A percentile compares a stretch with the other conserved stretches of the same genome.
These are phyloP conservation scores for Nitzschia sp. DNA, from an alignment of 108 stramenopile species.

Conservation along the genomic window DNA sequence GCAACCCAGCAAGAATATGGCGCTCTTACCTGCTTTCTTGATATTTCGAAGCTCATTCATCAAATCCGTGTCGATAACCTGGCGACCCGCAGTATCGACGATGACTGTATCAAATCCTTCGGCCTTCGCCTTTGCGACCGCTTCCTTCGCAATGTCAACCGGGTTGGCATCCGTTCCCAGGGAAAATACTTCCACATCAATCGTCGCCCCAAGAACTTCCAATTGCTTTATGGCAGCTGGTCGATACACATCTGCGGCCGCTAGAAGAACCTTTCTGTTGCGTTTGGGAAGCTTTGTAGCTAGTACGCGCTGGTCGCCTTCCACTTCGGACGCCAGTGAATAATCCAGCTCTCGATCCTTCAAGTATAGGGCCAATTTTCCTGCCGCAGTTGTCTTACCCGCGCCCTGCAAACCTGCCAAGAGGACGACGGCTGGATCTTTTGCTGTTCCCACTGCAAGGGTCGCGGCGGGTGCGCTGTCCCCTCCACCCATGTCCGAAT, in stretches of 20 bases:
- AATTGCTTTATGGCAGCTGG: slow-evolving; percentile 96
- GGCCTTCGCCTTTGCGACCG: slow-evolving; percentile 74
- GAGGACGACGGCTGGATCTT: slow-evolving; percentile 84
- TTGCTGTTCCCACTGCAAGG: slow-evolving; percentile 50
- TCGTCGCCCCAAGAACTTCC: slow-evolving; percentile 78
- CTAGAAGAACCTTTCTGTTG: slow-evolving; percentile 84
- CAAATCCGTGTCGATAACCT: slow-evolving; percentile 90
- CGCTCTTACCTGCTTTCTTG: slow-evolving; percentile 56
- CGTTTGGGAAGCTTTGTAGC: slow-evolving; percentile 65
- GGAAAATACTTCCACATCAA: slow-evolving; percentile 84
- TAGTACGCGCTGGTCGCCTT: slow-evolving; percentile 53
- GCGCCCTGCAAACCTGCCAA: slow-evolving; percentile 96
- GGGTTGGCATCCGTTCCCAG: slow-evolving; percentile 86
- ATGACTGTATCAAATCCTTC: slow-evolving; percentile 92
- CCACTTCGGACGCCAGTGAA: slow-evolving; percentile 44
- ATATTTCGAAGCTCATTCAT: slow-evolving; percentile 91
- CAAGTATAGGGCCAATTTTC: slow-evolving; percentile 90
- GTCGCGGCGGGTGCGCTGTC: slow-evolving; percentile 58
- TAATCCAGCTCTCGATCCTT: slow-evolving; percentile 84
- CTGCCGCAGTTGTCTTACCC: slow-evolving; percentile 94
- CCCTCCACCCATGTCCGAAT: background rate
- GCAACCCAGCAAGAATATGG: background rate
- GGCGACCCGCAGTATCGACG: slow-evolving; percentile 97
- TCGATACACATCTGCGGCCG: slow-evolving; percentile 94
- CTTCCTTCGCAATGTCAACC: slow-evolving; percentile 84